These are phyloP conservation scores for Eucalyptus pauciflora DNA, from an alignment of 345 rosid species.

Conservation along the genomic window DNA sequence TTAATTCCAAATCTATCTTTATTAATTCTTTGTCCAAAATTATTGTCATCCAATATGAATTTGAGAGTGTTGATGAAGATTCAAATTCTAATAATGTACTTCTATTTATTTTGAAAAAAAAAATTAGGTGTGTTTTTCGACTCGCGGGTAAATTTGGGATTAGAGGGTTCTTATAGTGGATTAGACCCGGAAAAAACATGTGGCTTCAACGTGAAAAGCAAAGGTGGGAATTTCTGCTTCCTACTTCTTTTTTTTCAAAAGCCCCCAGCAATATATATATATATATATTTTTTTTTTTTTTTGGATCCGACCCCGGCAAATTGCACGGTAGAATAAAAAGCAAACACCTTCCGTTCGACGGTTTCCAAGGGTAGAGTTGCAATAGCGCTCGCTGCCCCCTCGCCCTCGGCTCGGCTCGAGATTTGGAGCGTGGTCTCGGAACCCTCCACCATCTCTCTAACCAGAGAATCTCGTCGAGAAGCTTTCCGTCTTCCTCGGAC, in stretches of 20 bases:
- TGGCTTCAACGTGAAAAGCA: not conserved
- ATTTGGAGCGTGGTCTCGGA: not conserved
- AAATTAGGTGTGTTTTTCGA: no score
- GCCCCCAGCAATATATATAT: not conserved
- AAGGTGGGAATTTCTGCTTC: not conserved
- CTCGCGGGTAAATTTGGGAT: fast-evolving
- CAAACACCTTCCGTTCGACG: not conserved
- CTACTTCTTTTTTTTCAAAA: not conserved
- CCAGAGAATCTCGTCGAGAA: not conserved
- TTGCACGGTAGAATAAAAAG: not conserved
- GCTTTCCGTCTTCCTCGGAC: not conserved
- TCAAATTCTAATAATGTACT: fast-evolving
- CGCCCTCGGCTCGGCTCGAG: not conserved
- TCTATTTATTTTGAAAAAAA: no score
- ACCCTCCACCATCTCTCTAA: not conserved
- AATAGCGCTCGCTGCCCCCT: not conserved
- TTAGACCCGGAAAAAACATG: not conserved
- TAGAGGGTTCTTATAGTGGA: not conserved
- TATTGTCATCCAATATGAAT: not conserved
- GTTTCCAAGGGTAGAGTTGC: not conserved
- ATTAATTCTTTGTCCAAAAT: not conserved
- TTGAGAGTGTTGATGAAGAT: not conserved
- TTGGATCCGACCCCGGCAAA: not conserved
- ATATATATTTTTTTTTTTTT: not conserved
- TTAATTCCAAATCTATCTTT: fast-evolving